Percentiles rank a stretch among this genome's conserved stretches.
phyloP scores from a whole-genome alignment of 352 stramenopile genomes.

The Plasmopara muralis region DNA sequence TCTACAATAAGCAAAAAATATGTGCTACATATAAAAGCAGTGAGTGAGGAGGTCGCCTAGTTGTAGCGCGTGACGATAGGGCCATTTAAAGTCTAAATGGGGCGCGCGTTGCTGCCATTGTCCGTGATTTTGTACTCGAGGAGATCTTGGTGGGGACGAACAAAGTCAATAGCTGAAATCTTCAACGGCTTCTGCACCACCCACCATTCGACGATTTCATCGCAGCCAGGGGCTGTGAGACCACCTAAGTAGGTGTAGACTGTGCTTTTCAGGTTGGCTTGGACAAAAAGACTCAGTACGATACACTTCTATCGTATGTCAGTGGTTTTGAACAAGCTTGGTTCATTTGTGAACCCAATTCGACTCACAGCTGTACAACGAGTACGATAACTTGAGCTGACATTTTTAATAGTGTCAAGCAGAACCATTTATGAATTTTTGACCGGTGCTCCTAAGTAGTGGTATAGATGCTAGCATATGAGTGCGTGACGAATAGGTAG shows the following conservation, averaged over 20 bases:
- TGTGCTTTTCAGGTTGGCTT: neutral
- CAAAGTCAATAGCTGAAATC: slow-evolving; percentile 30
- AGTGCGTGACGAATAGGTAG: no score
- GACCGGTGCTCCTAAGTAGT: no score
- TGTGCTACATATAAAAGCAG: neutral
- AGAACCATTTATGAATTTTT: slow-evolving; percentile 2
- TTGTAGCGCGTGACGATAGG: slow-evolving; percentile 21
- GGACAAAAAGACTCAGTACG: neutral
- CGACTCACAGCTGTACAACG: slow-evolving; percentile 25
- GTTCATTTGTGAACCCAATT: neutral
- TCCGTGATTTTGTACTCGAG: slow-evolving; percentile 29
- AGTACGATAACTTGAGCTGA: slow-evolving; percentile 18
- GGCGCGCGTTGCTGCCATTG: slow-evolving; percentile 38
- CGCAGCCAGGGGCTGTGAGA: slow-evolving; percentile 47
- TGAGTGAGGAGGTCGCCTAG: no score
- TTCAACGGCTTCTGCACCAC: slow-evolving; percentile 43
- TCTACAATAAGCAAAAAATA: no score
- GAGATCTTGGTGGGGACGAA: slow-evolving; percentile 25
- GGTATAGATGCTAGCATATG: no score
- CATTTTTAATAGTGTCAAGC: slow-evolving; percentile 26
- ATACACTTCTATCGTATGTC: neutral
- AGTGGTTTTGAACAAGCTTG: neutral
- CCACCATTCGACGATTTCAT: slow-evolving; percentile 60
- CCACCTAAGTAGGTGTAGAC: slow-evolving; percentile 63
- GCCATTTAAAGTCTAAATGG: slow-evolving; percentile 30